A percentile compares a stretch with the other conserved stretches of the same genome.
Evolutionary conservation across 192 early-diverging fungal genomes (phyloP).

Genomic region (Oehlia diaphana): DNA sequence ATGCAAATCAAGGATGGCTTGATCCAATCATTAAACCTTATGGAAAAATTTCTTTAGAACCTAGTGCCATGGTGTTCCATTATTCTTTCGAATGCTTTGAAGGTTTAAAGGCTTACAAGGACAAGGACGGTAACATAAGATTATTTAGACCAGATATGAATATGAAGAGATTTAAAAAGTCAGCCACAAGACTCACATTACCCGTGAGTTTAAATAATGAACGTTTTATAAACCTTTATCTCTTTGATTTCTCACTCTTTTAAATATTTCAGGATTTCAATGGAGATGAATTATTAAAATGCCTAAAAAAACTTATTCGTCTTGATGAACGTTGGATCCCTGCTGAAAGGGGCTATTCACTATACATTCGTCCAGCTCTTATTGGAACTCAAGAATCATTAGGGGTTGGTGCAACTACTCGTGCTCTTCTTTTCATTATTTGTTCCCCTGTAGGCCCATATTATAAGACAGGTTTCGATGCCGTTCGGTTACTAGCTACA

Average conservation of each 20-base stretch:
- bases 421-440: constrained; percentile 85
- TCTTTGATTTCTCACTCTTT: background rate
- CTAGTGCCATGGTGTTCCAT: constrained; percentile 89
- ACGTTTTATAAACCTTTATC: background rate
- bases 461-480: constrained; percentile 91
- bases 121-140: constrained; percentile 80
- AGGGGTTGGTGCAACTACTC: constrained; percentile 81
- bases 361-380: constrained; percentile 91
- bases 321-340: constrained; percentile 90
- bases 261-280: constrained; percentile 58
- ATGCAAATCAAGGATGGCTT: constrained; percentile 70
- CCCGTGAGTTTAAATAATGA: constrained; percentile 54
- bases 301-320: constrained; percentile 81
- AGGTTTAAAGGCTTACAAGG: constrained; percentile 91
- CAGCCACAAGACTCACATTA: constrained; percentile 78
- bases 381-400: constrained; percentile 86
- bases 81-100: constrained; percentile 95
- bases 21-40: constrained; percentile 87
- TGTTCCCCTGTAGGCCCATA: constrained; percentile 93
- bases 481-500: constrained; percentile 84
- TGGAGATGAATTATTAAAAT: constrained; percentile 72
- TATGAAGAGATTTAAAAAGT: constrained; percentile 85
- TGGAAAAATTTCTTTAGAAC: constrained; percentile 77
- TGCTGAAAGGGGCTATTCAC: constrained; percentile 83
- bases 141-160: constrained; percentile 98